Conservation (phyloP, 2,329 filamentous ascomycete species). For the Aspergillus pseudoglaucus region DNA sequence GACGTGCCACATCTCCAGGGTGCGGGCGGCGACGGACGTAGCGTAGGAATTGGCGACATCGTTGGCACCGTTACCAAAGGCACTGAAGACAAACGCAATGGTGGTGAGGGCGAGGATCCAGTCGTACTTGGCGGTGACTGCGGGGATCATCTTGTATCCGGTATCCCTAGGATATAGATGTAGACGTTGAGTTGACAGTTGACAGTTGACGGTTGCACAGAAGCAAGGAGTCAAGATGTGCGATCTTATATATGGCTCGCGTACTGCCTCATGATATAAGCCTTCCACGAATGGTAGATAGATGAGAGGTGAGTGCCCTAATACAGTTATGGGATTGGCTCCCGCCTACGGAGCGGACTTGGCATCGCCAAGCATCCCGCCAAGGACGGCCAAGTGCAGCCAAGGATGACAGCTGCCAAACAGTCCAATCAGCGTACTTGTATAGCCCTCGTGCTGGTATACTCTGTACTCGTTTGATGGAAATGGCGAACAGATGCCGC, state of each 20-base stretch:
- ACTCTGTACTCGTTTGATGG: too few species aligned
- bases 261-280: too few species aligned
- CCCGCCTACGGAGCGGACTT: not conserved
- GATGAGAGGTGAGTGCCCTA: not conserved
- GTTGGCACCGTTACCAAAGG: constrained; percentile 25
- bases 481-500: too few species aligned
- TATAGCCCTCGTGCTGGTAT: too few species aligned
- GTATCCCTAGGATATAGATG: too few species aligned
- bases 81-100: constrained; percentile 23
- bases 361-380: not conserved
- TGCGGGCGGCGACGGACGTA: constrained; percentile 46
- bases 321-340: not conserved
- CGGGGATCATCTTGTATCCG: constrained; percentile 15
- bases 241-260: too few species aligned
- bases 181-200: too few species aligned
- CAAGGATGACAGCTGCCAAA: not conserved
- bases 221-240: too few species aligned
- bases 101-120: constrained; percentile 24
- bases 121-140: constrained; percentile 21
- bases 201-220: too few species aligned
- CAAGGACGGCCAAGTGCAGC: not conserved
- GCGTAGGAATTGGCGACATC: constrained; percentile 53
- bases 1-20: constrained; percentile 48
- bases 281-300: too few species aligned
- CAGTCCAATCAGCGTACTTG: not conserved